A percentile compares a stretch with the other conserved stretches of the same genome.
Evolutionary conservation across 306 rosid genomes (phyloP).

Genomic region (Carpinus fangiana): DNA sequence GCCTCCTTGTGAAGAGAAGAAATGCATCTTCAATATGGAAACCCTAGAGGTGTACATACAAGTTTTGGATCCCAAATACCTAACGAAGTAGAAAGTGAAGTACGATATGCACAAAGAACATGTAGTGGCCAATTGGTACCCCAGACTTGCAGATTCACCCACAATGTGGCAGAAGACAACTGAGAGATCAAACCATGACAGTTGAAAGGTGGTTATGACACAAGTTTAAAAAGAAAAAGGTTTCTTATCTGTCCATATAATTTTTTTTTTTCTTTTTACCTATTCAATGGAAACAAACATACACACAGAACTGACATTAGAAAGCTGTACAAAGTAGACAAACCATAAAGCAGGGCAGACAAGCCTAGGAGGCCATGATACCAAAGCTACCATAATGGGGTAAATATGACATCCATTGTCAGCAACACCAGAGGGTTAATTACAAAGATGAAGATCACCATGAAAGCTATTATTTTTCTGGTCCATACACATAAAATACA

Average conservation of each 20-base stretch:
- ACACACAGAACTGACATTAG: too few relatives aligned
- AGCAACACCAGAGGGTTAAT: neutral
- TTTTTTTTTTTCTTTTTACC: neutral
- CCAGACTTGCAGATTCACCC: neutral
- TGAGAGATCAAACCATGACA: neutral
- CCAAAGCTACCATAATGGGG: neutral
- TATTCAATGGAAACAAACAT: neutral
- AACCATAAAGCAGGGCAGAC: neutral
- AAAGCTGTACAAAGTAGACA: too few relatives aligned
- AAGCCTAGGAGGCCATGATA: neutral
- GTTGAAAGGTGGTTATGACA: neutral
- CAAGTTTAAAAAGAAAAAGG: neutral
- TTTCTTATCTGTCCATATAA: too few relatives aligned
- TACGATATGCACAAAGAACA: neutral
- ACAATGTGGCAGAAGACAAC: neutral
- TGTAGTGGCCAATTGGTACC: neutral
- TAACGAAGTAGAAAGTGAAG: neutral
- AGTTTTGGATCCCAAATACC: neutral
- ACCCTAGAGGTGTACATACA: neutral
- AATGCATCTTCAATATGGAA: neutral
- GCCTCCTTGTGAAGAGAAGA: neutral
- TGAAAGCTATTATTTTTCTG: neutral
- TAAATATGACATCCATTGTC: neutral
- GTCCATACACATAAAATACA: neutral
- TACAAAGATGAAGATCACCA: neutral